Percentiles rank a stretch among this genome's conserved stretches.
Evolutionary conservation across 177 flowering plant species (phyloP).

Genomic region (Vitis hybrid): DNA sequence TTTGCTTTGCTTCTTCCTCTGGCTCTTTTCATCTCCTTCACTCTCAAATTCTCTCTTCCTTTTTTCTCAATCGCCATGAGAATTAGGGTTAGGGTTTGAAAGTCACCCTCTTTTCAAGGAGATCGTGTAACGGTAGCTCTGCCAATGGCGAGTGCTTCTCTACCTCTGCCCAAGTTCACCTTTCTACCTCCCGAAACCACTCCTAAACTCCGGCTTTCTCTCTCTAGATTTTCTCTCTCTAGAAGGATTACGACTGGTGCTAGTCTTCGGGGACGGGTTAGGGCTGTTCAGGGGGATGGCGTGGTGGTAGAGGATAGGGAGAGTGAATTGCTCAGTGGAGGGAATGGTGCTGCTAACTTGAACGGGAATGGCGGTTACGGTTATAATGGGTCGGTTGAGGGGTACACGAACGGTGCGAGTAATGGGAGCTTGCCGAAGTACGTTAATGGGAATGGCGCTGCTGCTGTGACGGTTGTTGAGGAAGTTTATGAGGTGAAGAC

Average conservation of each 20-base stretch:
- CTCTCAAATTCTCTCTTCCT: conserved; percentile 4
- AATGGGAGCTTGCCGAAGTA: conserved; percentile 72
- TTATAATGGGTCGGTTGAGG: conserved; percentile 28
- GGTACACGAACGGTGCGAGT: conserved; percentile 34
- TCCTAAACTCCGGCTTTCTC: conserved; percentile 5
- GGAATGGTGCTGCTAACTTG: conserved; percentile 9
- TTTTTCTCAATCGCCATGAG: conserved; percentile 12
- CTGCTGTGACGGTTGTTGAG: conserved; percentile 15
- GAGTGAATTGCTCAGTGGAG: conserved; percentile 9
- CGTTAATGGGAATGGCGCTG: conserved; percentile 53
- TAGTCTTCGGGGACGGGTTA: conserved; percentile 11
- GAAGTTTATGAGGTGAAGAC: conserved; percentile 15
- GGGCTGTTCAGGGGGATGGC: conserved; percentile 24
- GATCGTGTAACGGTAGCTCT: neutral
- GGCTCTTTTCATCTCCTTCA: neutral
- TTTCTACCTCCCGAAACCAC: conserved; percentile 21
- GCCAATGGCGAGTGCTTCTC: conserved; percentile 37
- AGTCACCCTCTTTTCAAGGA: neutral
- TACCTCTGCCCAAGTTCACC: conserved; percentile 24
- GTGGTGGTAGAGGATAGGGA: conserved; percentile 26
- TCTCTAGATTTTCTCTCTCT: conserved; percentile 3
- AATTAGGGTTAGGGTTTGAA: conserved; percentile 14
- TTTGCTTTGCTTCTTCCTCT: neutral
- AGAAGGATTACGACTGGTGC: conserved; percentile 3
- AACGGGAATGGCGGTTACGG: conserved; percentile 25